A percentile compares a stretch with the other conserved stretches of the same genome.
Evolutionary conservation across 345 rosid genomes (phyloP).

Genomic region (Murraya paniculata): DNA sequence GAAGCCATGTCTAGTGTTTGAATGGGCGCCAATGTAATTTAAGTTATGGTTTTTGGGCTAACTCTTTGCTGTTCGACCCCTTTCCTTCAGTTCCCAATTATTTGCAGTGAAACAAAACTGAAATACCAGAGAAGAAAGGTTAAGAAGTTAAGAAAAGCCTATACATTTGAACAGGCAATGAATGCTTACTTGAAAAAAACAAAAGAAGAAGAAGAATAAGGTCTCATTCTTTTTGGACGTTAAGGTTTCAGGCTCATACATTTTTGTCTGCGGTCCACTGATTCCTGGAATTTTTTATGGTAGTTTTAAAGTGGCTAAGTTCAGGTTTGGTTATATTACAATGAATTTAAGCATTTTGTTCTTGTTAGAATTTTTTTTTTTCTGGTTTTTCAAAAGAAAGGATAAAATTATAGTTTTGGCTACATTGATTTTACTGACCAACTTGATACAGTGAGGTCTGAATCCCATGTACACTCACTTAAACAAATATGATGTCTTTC

Average conservation of each 20-base stretch:
- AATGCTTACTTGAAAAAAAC: too few species aligned
- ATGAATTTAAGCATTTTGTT: too few species aligned
- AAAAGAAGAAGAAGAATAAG: too few species aligned
- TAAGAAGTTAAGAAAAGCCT: background rate
- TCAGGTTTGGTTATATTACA: too few species aligned
- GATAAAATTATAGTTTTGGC: background rate
- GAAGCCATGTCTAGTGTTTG: background rate
- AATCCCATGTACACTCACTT: background rate
- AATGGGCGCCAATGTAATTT: background rate
- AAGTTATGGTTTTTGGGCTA: background rate
- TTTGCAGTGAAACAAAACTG: background rate
- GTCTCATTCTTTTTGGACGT: background rate
- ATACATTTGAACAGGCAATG: background rate
- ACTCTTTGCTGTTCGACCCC: background rate
- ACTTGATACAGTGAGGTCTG: background rate
- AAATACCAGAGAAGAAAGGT: background rate
- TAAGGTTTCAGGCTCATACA: background rate
- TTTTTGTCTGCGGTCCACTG: too few species aligned
- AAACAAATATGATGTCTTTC: background rate
- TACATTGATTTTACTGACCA: background rate
- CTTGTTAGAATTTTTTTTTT: too few species aligned
- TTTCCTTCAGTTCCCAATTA: background rate
- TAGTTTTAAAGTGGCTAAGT: background rate
- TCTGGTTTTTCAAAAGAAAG: too few species aligned
- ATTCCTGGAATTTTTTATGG: background rate